Conservation (phyloP, 352 stramenopile genomes). For the Nothophytophthora sp. region DNA sequence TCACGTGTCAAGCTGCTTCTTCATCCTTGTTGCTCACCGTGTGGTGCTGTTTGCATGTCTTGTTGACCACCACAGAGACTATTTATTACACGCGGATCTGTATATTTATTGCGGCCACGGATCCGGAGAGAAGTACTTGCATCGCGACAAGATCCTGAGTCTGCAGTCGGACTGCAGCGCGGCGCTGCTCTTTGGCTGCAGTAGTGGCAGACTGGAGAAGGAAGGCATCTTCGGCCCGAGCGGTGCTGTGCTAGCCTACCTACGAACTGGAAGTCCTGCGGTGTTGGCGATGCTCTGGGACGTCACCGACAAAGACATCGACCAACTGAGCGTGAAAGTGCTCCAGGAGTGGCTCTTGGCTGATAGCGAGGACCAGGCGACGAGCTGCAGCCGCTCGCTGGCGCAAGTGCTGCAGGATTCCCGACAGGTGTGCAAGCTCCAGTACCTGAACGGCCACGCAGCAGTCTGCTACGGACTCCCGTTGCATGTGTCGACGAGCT, state of each 20-base stretch:
- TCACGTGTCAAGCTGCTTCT: neutral
- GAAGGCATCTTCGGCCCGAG: slow-evolving; percentile 93
- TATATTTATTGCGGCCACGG: slow-evolving; percentile 99
- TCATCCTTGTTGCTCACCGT: neutral
- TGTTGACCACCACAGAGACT: slow-evolving; percentile 25
- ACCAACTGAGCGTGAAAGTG: slow-evolving; percentile 85
- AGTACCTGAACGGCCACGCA: slow-evolving; percentile 94
- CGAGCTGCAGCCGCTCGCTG: slow-evolving; percentile 35
- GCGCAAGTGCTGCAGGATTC: slow-evolving; percentile 72
- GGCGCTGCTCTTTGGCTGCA: slow-evolving; percentile 98
- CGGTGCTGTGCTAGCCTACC: slow-evolving; percentile 94
- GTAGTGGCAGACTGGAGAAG: slow-evolving; percentile 89
- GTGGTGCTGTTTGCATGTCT: neutral
- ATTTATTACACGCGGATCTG: slow-evolving; percentile 74
- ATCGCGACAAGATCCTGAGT: slow-evolving; percentile 73
- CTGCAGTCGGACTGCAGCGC: slow-evolving; percentile 60
- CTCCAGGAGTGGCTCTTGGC: slow-evolving; percentile 71
- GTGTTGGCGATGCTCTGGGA: slow-evolving; percentile 99
- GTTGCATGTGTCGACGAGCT: slow-evolving; percentile 35
- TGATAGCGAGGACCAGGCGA: slow-evolving; percentile 37
- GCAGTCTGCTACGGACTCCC: slow-evolving; percentile 96
- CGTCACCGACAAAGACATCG: slow-evolving; percentile 98
- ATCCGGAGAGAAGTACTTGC: slow-evolving; percentile 93
- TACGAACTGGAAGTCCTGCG: slow-evolving; percentile 89
- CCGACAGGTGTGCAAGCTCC: slow-evolving; percentile 92